Percentiles rank a stretch among this genome's conserved stretches.
phyloP scores from a whole-genome alignment of 2,329 filamentous ascomycete species.

The Ampelomyces quisqualis region DNA sequence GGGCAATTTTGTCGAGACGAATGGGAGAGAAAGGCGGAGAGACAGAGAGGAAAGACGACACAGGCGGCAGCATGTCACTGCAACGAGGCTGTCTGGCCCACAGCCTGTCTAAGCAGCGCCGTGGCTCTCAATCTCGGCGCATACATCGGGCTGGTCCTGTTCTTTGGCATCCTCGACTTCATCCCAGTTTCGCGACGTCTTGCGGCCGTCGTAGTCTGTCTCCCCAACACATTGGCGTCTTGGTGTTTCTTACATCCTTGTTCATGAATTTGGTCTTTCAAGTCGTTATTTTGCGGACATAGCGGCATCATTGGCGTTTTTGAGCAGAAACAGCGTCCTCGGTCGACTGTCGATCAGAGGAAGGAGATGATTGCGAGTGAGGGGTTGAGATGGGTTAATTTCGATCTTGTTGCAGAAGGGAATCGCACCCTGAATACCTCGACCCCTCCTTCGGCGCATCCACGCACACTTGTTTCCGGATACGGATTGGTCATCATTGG shows the following conservation, averaged over 20 bases:
- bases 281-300: background rate
- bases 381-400: too few species aligned
- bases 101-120: constrained; percentile 3
- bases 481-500: too few species aligned
- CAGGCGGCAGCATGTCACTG: constrained; percentile 17
- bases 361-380: too few species aligned
- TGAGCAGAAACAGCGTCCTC: background rate
- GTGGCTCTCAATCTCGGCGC: background rate
- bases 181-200: too few species aligned
- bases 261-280: background rate
- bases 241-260: background rate
- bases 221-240: background rate
- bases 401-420: too few species aligned
- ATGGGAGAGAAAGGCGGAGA: constrained; percentile 6
- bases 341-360: too few species aligned
- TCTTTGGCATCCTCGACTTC: background rate
- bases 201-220: too few species aligned
- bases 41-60: constrained; percentile 11
- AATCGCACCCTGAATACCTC: too few species aligned
- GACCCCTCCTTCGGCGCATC: too few species aligned
- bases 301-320: constrained; percentile 1
- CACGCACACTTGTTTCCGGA: too few species aligned
- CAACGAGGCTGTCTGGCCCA: constrained; percentile 3
- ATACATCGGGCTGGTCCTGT: background rate
- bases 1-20: constrained; percentile 24